Evolutionary conservation across 768 basidiomycete species (phyloP).

Genomic region (Trametes villosa): DNA sequence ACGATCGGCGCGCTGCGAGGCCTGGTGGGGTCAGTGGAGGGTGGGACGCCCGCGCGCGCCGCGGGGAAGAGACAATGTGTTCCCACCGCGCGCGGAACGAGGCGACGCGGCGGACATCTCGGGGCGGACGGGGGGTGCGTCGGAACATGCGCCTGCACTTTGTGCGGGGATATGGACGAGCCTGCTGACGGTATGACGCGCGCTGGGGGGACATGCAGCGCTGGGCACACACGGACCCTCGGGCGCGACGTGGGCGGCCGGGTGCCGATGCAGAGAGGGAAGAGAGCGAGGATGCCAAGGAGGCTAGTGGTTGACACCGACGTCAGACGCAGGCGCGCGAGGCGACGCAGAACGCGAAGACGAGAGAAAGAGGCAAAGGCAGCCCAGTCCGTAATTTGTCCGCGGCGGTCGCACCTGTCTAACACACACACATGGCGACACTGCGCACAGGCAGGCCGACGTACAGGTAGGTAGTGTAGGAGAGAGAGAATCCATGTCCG

Average conservation of each 20-base stretch:
- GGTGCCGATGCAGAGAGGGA: too few relatives aligned
- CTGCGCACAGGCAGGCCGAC: neutral
- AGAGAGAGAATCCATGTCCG: neutral
- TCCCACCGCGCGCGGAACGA: conserved; percentile 12
- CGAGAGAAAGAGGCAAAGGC: neutral
- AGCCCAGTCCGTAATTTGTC: conserved; percentile 7
- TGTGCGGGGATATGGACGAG: neutral
- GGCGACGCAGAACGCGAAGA: neutral
- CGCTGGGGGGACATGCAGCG: too few relatives aligned
- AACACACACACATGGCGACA: conserved; percentile 5
- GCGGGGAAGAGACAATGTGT: too few relatives aligned
- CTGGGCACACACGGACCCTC: too few relatives aligned
- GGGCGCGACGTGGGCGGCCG: too few relatives aligned
- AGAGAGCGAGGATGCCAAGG: neutral
- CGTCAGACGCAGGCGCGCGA: neutral
- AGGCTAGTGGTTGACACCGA: neutral
- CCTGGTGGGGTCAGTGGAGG: too few relatives aligned
- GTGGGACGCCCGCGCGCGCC: too few relatives aligned
- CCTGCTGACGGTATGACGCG: neutral
- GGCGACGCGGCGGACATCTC: conserved; percentile 7
- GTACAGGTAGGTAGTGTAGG: neutral
- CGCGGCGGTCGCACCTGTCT: conserved; percentile 12
- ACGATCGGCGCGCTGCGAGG: too few relatives aligned
- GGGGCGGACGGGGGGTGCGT: neutral
- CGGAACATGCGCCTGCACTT: neutral